phyloP scores from a whole-genome alignment of 768 basidiomycete genomes.

The Epithele typhae region DNA sequence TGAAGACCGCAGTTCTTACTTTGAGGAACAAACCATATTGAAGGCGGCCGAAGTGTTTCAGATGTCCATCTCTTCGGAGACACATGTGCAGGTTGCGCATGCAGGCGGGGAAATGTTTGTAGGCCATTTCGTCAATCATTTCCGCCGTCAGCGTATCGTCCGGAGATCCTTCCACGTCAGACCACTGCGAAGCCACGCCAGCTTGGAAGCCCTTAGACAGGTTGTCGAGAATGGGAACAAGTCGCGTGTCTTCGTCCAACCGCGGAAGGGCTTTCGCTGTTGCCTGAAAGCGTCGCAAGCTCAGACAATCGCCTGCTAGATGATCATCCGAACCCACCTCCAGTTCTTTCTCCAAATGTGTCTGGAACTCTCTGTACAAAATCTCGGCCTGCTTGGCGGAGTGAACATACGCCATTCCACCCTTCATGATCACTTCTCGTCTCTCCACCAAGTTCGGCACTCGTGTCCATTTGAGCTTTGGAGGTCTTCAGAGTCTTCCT shows the following conservation, averaged over 20 bases:
- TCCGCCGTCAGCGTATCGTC: slow-evolving; percentile 82
- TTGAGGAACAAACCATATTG: slow-evolving; percentile 95
- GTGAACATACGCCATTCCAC: slow-evolving; percentile 89
- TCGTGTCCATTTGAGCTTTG: slow-evolving; percentile 91
- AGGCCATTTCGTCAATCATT: slow-evolving; percentile 86
- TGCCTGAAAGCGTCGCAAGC: slow-evolving; percentile 37
- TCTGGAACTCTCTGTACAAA: slow-evolving; percentile 82
- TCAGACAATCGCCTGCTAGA: no score
- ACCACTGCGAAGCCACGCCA: slow-evolving; percentile 85
- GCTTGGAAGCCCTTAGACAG: slow-evolving; percentile 92
- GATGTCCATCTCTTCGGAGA: slow-evolving; percentile 71
- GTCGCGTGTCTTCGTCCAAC: slow-evolving; percentile 89
- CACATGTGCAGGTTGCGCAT: slow-evolving; percentile 89
- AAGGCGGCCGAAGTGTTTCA: slow-evolving; percentile 89
- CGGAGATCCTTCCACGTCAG: slow-evolving; percentile 43
- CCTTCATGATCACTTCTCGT: slow-evolving; percentile 70
- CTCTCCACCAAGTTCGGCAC: slow-evolving; percentile 89
- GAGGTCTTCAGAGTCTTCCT: neutral
- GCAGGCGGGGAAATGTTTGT: slow-evolving; percentile 90
- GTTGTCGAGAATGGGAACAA: slow-evolving; percentile 85
- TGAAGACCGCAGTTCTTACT: no score
- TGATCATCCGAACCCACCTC: slow-evolving; percentile 51
- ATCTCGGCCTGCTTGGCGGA: slow-evolving; percentile 74
- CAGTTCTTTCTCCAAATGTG: slow-evolving; percentile 65
- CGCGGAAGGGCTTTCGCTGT: slow-evolving; percentile 86